A percentile compares a stretch with the other conserved stretches of the same genome.
Evolutionary conservation across 768 basidiomycete species (phyloP).

Genomic region (Mycena pura): DNA sequence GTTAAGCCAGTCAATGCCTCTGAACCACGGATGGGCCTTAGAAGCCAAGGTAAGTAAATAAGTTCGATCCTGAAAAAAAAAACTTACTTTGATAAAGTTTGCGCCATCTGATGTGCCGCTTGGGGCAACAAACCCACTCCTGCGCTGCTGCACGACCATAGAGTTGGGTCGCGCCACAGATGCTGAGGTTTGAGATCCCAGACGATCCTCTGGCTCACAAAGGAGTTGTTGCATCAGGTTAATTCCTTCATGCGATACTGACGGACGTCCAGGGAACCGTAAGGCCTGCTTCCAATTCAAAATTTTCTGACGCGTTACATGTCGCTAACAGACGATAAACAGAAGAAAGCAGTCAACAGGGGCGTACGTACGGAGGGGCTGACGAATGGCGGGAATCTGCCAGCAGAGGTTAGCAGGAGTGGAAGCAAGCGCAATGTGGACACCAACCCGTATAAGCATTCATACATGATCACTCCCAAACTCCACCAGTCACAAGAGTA

Average conservation of each 20-base stretch:
- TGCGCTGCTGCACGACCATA: conserved; percentile 73
- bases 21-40: conserved; percentile 90
- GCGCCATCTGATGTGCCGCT: conserved; percentile 76
- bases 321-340: conserved; percentile 59
- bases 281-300: conserved; percentile 92
- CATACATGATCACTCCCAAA: conserved; percentile 95
- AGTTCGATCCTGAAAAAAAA: conserved; percentile 1
- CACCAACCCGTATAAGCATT: conserved; percentile 88
- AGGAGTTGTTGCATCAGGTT: conserved; percentile 88
- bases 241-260: conserved; percentile 85
- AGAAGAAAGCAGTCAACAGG: conserved; percentile 12
- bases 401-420: conserved; percentile 12
- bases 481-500: conserved; percentile 99
- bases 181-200: conserved; percentile 76
- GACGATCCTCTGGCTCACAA: conserved; percentile 94
- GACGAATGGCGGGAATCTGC: conserved; percentile 93
- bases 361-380: conserved; percentile 79
- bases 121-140: conserved; percentile 71
- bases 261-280: conserved; percentile 84
- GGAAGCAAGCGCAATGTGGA: conserved; percentile 23
- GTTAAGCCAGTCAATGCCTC: conserved; percentile 87
- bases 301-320: conserved; percentile 96
- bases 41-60: conserved; percentile 18
- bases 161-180: conserved; percentile 80
- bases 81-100: conserved; percentile 81